Base-by-base conservation (phyloP, 1,284 basidiomycete species). In the Pseudozyma sp. region DNA sequence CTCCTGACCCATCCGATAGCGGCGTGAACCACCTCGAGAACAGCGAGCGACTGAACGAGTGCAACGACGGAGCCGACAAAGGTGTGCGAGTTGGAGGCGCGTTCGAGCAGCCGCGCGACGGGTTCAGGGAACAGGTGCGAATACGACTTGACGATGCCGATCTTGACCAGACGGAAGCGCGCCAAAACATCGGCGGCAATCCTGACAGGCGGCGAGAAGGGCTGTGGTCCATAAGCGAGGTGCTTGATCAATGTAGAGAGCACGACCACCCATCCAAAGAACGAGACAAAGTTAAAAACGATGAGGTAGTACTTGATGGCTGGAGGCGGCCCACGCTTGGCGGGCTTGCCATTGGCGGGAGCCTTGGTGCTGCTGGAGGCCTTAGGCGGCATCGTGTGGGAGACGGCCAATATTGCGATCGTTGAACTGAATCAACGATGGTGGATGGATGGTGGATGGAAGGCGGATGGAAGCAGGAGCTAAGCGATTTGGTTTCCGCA, bases 1-100 rank as follows among this genome's bases (percentile, higher is more conserved):
- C 90, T 92, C 51, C 91, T 87, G n/a, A 99, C 97, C 87, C 90
- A 90, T 0, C 94, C 91, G 8, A 94, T 78, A 8, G 91, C 85
- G 42, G 91, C 90, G 83, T 99, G 97, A 1, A 92, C 71, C 16
- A 83, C 68, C 61, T 80, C 78, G 46, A 82, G 68, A 19, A 84
- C 48, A 44, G 82, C 77, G 8, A 80, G 64, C 35, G 70, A 65
- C 68, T 81, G 81, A 42, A 78, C 62, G 10, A 81, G 40, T 4
- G 72, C 66, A n/a, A 80, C 71, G 31, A 80, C 63, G 16, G 72
- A 45, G 34, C 81, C 82, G 40, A 81, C 58, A 57, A 63, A 65
- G 17, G 50, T 52, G 57, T 82, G 79, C 49, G 78, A 57, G 34
- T 51, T 62, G 24, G 73, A 64, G 24, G 75, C 66, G 16, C 80